Percentiles rank a stretch among this genome's conserved stretches.
Evolutionary conservation across 1,284 basidiomycete species (phyloP).

Genomic region (Ceratobasidium theobromae): DNA sequence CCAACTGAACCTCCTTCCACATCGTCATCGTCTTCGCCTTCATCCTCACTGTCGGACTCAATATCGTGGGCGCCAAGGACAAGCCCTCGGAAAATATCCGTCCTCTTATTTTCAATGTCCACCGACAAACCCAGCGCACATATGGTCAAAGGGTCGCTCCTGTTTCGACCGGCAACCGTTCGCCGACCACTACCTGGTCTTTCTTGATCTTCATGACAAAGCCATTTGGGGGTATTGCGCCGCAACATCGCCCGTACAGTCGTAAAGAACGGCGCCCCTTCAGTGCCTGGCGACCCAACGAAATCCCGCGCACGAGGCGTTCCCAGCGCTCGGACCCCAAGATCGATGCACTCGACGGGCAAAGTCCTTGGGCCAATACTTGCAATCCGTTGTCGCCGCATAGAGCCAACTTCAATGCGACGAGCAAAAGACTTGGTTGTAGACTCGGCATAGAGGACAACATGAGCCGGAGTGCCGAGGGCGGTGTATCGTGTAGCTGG

Average conservation of each 20-base stretch:
- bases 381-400: not conserved
- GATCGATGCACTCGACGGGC: slow-evolving; percentile 2
- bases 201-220: slow-evolving; percentile 40
- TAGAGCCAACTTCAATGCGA: not conserved
- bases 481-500: slow-evolving; percentile 16
- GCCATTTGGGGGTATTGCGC: slow-evolving; percentile 40
- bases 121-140: slow-evolving; percentile 6
- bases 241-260: slow-evolving; percentile 11
- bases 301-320: slow-evolving; percentile 3
- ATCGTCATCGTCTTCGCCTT: not conserved
- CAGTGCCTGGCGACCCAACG: slow-evolving; percentile 2
- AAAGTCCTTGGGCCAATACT: not conserved
- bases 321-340: slow-evolving; percentile 5
- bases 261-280: slow-evolving; percentile 11
- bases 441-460: slow-evolving; percentile 13
- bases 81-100: slow-evolving; percentile 14
- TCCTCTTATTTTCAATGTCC: not conserved
- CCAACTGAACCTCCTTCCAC: not conserved
- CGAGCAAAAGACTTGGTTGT: not conserved
- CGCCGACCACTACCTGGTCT: slow-evolving; percentile 21
- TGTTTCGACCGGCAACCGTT: not conserved
- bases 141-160: not conserved
- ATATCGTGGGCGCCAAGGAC: slow-evolving; percentile 12
- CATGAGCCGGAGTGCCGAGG: slow-evolving; percentile 16
- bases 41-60: slow-evolving; percentile 1